phyloP scores from a whole-genome alignment of 1,284 basidiomycete genomes.

The Irpex lacteus region DNA sequence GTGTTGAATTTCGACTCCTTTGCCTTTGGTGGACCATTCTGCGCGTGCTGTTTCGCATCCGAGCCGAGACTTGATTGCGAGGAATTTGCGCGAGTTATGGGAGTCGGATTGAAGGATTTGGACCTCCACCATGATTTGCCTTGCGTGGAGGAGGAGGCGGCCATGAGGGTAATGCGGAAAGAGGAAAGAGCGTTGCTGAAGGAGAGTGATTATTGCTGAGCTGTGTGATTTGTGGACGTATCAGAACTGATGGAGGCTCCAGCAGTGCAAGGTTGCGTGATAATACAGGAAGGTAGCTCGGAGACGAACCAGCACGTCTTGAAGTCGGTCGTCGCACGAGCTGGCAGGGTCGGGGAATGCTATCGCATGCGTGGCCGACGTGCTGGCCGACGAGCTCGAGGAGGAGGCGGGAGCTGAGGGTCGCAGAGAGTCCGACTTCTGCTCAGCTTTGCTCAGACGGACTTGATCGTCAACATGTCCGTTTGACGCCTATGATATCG shows the following conservation, averaged over 20 bases:
- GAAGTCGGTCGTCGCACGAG: background rate
- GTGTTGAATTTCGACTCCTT: conserved; percentile 47
- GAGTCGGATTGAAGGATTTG: conserved; percentile 27
- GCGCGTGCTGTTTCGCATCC: conserved; percentile 17
- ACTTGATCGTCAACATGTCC: background rate
- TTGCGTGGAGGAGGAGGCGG: conserved; percentile 19
- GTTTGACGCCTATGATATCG: background rate
- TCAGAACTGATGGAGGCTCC: conserved; percentile 17
- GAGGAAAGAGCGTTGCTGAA: conserved; percentile 25
- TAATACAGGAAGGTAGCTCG: conserved; percentile 3
- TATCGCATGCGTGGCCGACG: background rate
- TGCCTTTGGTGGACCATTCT: conserved; percentile 15
- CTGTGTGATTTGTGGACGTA: conserved; percentile 15
- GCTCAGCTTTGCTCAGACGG: background rate
- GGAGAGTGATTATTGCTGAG: conserved; percentile 22
- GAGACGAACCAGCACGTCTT: conserved; percentile 3
- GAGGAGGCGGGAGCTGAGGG: background rate
- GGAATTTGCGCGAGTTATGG: conserved; percentile 17
- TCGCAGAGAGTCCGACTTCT: background rate
- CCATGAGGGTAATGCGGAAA: conserved; percentile 24
- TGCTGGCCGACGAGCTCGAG: background rate
- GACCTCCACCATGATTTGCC: conserved; percentile 35
- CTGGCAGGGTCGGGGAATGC: background rate
- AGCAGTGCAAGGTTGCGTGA: conserved; percentile 6
- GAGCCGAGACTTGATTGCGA: conserved; percentile 20